phyloP scores from a whole-genome alignment of 1,284 basidiomycete species.

The Schizophyllum commune region DNA sequence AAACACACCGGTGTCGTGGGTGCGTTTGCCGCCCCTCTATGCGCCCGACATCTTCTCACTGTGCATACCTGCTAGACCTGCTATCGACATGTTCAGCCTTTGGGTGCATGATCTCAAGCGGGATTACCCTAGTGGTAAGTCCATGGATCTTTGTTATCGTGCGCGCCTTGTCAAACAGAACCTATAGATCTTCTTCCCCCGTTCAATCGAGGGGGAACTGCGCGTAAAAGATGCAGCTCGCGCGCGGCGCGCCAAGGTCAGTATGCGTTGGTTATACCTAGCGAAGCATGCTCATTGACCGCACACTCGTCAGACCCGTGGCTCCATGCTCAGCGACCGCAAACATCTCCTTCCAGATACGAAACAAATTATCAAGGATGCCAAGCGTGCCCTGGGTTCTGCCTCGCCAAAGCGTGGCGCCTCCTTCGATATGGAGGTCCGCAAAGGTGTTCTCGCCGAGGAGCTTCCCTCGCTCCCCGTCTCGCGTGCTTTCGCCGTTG shows the following conservation, averaged over 20 bases:
- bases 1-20: not conserved
- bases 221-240: conserved; percentile 11
- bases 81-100: conserved; percentile 50
- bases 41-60: conserved; percentile 50
- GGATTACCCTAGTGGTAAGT: conserved; percentile 64
- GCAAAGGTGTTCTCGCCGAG: not conserved
- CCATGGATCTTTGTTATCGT: not conserved
- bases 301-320: not conserved
- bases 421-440: not conserved
- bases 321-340: not conserved
- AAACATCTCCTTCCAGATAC: not conserved
- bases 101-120: conserved; percentile 59
- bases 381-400: not conserved
- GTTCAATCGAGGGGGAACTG: conserved; percentile 13
- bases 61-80: conserved; percentile 36
- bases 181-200: conserved; percentile 13
- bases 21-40: not conserved
- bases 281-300: not conserved
- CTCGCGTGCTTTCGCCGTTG: not conserved
- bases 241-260: conserved; percentile 3
- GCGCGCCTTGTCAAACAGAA: not conserved
- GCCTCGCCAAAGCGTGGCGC: not conserved
- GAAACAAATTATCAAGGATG: not conserved
- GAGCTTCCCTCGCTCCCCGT: not conserved
- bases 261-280: not conserved